Base-by-base conservation (phyloP, 2,329 filamentous ascomycete species). In the Alternaria arbusti region DNA sequence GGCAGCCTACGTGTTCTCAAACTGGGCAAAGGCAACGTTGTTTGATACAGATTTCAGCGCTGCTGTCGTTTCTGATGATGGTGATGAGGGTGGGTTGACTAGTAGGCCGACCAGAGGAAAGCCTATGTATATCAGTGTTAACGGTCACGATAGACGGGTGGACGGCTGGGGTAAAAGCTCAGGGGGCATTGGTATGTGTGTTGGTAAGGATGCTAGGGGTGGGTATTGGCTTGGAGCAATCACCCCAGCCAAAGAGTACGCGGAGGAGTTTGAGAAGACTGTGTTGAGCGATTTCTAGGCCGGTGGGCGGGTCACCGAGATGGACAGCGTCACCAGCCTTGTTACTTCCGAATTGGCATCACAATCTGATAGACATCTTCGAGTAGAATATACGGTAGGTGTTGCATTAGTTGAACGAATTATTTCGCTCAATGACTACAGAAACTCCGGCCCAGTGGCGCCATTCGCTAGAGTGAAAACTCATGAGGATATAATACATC, bases 21-120 rank as follows among this genome's bases (percentile, higher is more conserved):
- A 73, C 20, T 73, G 69, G 69, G 47, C 44, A 3, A 73, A 69
- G 55, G 70, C 55, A 1, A 59, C 52, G n/a, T 32, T 73, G 55
- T 73, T 64, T 20, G 63, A 69, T 3, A 57, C 57, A 11, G 63
- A 68, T 30, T 73, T 71, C 15, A 52, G 52, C 11, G 64, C 64
- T 40, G 66, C 70, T 8, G 56, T 67, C 36, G 59, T 65, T 10
- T 12, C 11, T 28, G n/a, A n/a, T 17, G 11, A n/a, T 1, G n/a
- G 10, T 1, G 3, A 3, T 6, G 20, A 20, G 11, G 11, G 10
- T 23, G 6, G 6, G 26, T 15, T 28, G 15, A 8, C 22, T 7
- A 13, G 13, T 12, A n/a, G 36, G 9, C 5, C 13, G n/a, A 51
- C 10, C 8, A 61, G 8, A 13, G 59, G 54, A 15, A 61, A 36